These are phyloP conservation scores for Colletotrichum godetiae DNA, from an alignment of 2,329 filamentous ascomycete species.

Conservation along the genomic window DNA sequence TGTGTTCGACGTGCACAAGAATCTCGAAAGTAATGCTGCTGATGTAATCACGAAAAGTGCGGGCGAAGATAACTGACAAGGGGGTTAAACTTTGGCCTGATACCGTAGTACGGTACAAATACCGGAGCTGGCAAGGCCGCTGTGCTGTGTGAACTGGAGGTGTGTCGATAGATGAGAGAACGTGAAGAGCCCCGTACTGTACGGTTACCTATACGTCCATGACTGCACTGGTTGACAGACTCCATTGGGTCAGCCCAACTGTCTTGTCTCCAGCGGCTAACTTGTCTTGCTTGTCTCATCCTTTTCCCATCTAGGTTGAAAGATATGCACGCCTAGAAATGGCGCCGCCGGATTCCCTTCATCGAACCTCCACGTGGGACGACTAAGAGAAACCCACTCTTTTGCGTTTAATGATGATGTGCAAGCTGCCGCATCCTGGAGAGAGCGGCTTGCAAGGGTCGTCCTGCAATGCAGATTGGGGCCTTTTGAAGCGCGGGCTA, in stretches of 20 bases:
- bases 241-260: background rate
- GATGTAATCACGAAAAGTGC: too few species aligned
- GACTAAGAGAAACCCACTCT: constrained; percentile 14
- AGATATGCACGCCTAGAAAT: constrained; percentile 6
- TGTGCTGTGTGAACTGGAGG: background rate
- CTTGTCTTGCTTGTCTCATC: constrained; percentile 2
- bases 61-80: too few species aligned
- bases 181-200: background rate
- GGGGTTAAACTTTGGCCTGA: too few species aligned
- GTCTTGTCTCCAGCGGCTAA: background rate
- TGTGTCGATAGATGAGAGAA: background rate
- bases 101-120: too few species aligned
- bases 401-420: constrained; percentile 37
- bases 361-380: constrained; percentile 32
- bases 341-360: constrained; percentile 21
- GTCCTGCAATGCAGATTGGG: background rate
- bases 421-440: constrained; percentile 31
- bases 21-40: too few species aligned
- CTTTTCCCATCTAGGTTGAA: constrained; percentile 1
- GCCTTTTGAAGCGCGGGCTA: constrained; percentile 11
- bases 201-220: background rate
- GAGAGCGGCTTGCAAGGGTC: constrained; percentile 9
- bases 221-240: background rate
- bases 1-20: too few species aligned
- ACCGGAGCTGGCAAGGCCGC: background rate